Evolutionary conservation across 306 rosid genomes (phyloP), one percentile per base, ranked within the genome.

Genomic region (Abrus pulchellus): DNA sequence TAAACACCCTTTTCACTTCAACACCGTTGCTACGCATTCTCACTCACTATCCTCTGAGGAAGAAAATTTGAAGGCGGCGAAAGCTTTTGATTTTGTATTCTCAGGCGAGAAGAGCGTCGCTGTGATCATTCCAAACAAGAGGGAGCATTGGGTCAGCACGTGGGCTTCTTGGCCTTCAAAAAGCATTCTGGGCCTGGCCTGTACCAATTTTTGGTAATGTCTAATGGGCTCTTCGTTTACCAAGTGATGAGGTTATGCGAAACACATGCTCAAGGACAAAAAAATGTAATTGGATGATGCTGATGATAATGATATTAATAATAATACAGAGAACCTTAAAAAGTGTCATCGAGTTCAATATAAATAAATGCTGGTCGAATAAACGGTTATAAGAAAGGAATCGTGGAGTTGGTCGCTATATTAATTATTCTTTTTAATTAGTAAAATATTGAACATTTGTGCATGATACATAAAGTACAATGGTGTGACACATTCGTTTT

Each of bases 1-100:
- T 87, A 53, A 95, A 95, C 50, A 87, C 86, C 66, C 81, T 72
- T 72, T 93, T 90, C 38, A 87, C 96, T 79, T 86, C 94, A 28
- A 76, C 82, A 5, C 66, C 84, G 13, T 54, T 66, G 29, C 55
- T 53, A 3, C 74, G 73, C 95, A 88, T 88, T 48, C 3, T 83
- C 33, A 29, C 38, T 3, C 64, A 28, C 55, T 5, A 33, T 5
- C 34, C 77, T 60, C 55, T 1, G 12, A 66, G 28, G 38, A 10
- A 40, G 6, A 33, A 49, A 11, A 28, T 34, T 52, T 47, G 40
- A 75, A 7, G 83, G 70, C 78, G 75, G 83, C 83, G 82, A 72
- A 52, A 59, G 78, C 33, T 83, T 68, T 44, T 34, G 61, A 13
- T 54, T 48, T 43, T 32, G 12, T 76, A 29, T 80, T 73, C 77